A percentile compares a stretch with the other conserved stretches of the same genome.
phyloP scores from a whole-genome alignment of 1,284 basidiomycete species.

The Ganoderma resinaceum region DNA sequence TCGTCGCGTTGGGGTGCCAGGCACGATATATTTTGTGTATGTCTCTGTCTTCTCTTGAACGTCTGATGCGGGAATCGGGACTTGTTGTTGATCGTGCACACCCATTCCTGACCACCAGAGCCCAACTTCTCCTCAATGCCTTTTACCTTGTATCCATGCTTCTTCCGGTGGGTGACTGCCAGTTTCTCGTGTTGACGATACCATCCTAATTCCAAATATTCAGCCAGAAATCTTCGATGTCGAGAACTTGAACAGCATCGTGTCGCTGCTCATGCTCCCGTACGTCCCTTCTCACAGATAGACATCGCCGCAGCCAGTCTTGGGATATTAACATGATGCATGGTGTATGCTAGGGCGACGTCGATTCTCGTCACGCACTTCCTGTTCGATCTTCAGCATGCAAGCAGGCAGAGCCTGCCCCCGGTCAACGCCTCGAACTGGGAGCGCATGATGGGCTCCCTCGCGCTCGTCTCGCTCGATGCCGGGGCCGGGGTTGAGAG shows the following conservation, averaged over 20 bases:
- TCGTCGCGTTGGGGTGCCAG: not conserved
- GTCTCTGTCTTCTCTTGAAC: not conserved
- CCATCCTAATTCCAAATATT: not conserved
- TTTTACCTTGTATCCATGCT: not conserved
- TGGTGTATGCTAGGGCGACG: not conserved
- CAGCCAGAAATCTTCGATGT: not conserved
- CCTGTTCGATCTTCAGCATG: not conserved
- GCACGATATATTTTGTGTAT: not conserved
- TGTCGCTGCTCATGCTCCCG: not conserved
- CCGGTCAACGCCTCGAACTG: not conserved
- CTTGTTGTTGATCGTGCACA: not conserved
- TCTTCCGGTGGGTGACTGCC: not conserved
- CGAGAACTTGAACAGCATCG: conserved; percentile 1
- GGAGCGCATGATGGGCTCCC: not conserved
- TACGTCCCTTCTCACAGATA: not conserved
- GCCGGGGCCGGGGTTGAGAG: not conserved
- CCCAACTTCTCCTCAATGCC: not conserved
- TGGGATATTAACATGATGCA: not conserved
- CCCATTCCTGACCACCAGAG: too few relatives aligned
- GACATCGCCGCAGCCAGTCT: too few relatives aligned
- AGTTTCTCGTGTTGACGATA: not conserved
- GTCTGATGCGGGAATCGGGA: not conserved
- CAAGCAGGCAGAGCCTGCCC: not conserved
- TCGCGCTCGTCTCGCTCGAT: not conserved
- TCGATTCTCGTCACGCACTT: not conserved